Evolutionary conservation across 2,329 filamentous ascomycete species (phyloP).

Genomic region (Beauveria bassiana): DNA sequence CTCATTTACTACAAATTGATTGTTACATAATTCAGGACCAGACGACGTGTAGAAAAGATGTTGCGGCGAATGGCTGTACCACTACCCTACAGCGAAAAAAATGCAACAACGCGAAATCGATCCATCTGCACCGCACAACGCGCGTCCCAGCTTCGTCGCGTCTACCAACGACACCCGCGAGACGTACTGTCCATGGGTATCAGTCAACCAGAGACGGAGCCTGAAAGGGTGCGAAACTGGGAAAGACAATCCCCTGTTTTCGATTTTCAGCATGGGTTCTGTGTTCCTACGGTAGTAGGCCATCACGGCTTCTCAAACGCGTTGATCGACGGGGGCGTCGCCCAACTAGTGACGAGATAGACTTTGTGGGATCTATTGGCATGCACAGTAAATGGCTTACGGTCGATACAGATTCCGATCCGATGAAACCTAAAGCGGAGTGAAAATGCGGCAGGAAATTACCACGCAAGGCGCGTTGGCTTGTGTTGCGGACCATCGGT

Average conservation of each 20-base stretch:
- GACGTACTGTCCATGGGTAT: background rate
- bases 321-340: background rate
- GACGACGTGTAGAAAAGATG: background rate
- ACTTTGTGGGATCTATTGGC: too few relatives aligned
- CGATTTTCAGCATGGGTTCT: too few relatives aligned
- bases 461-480: background rate
- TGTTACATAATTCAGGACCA: too few relatives aligned
- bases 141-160: background rate
- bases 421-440: background rate
- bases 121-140: background rate
- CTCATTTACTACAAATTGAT: too few relatives aligned
- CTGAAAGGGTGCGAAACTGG: background rate
- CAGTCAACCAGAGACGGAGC: background rate
- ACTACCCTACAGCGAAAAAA: background rate
- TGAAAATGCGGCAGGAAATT: background rate
- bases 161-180: background rate
- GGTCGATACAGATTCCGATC: background rate
- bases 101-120: background rate
- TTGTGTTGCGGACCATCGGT: background rate
- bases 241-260: too few relatives aligned
- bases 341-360: background rate
- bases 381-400: background rate
- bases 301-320: background rate
- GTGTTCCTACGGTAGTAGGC: too few relatives aligned
- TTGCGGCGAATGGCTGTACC: too few relatives aligned